Percentiles rank a stretch among this genome's conserved stretches.
phyloP scores from a whole-genome alignment of 164 flowering plant genomes.

The Chimonanthus praecox region DNA sequence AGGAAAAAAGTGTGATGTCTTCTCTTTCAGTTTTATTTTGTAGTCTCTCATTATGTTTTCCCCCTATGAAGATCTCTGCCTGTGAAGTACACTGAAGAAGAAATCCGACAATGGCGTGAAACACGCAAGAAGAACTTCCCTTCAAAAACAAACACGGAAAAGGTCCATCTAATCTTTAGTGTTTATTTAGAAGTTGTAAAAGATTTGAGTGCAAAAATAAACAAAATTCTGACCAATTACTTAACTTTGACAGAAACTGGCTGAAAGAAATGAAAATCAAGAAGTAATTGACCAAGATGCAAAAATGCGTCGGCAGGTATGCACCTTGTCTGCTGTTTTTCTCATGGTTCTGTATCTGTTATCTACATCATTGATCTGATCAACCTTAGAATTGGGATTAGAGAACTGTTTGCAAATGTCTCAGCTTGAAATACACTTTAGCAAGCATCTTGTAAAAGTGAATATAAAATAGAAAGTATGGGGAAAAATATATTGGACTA shows the following conservation, averaged over 20 bases:
- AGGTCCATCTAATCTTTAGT: constrained; percentile 33
- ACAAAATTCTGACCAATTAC: constrained; percentile 7
- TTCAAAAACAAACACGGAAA: constrained; percentile 40
- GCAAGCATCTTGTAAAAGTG: neutral
- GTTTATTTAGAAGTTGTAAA: neutral
- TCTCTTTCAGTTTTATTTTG: neutral
- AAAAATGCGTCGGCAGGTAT: constrained; percentile 58
- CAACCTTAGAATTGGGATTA: neutral
- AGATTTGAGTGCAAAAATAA: neutral
- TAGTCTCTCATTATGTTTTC: neutral
- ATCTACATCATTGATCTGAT: neutral
- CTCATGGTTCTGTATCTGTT: neutral
- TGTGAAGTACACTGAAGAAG: constrained; percentile 60
- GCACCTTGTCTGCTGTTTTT: neutral
- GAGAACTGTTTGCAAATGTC: neutral
- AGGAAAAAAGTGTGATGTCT: neutral
- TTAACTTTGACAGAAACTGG: constrained; percentile 39
- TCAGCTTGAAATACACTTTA: neutral
- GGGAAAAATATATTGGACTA: too few relatives aligned
- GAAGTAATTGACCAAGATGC: constrained; percentile 34
- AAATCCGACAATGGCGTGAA: constrained; percentile 83
- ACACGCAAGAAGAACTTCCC: constrained; percentile 73
- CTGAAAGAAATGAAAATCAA: constrained; percentile 21
- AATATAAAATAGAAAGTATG: neutral
- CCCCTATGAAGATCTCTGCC: constrained; percentile 26